Evolutionary conservation across 345 rosid genomes (phyloP).

Genomic region (Acer campestre): DNA sequence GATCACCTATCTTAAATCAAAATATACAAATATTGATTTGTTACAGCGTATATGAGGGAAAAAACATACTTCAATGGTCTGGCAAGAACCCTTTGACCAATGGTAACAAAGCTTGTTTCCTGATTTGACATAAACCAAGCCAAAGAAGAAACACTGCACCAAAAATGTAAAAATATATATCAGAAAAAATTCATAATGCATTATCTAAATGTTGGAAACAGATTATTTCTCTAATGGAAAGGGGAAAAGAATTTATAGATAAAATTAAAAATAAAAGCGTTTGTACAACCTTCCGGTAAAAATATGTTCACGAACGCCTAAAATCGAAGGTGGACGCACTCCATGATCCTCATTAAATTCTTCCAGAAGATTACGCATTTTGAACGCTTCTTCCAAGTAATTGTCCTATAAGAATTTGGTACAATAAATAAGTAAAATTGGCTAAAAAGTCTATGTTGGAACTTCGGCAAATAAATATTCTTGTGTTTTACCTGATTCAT

Average conservation of each 20-base stretch:
- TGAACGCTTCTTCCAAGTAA: slow-evolving; percentile 96
- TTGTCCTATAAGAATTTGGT: slow-evolving; percentile 63
- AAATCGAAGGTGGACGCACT: slow-evolving; percentile 84
- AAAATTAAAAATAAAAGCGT: not conserved
- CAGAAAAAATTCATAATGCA: slow-evolving; percentile 10
- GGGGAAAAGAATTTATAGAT: not conserved
- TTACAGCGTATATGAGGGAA: not conserved
- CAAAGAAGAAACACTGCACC: slow-evolving; percentile 89
- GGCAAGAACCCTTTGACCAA: slow-evolving; percentile 98
- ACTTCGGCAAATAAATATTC: not conserved
- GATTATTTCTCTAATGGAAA: not conserved
- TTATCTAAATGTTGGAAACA: slow-evolving; percentile 9
- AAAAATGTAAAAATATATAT: slow-evolving; percentile 19
- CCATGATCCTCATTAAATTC: slow-evolving; percentile 97
- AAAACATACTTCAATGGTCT: slow-evolving; percentile 82
- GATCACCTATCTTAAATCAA: not conserved
- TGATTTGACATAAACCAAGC: slow-evolving; percentile 99
- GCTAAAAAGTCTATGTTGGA: not conserved
- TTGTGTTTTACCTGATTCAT: slow-evolving; percentile 79
- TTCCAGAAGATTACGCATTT: slow-evolving; percentile 96
- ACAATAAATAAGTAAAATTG: slow-evolving; percentile 21
- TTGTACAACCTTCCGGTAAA: slow-evolving; percentile 86
- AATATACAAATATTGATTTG: slow-evolving; percentile 5
- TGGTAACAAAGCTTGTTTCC: slow-evolving; percentile 93
- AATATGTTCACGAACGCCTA: slow-evolving; percentile 97